Evolutionary conservation across 306 rosid genomes (phyloP).

Genomic region (Begonia peltatifolia): DNA sequence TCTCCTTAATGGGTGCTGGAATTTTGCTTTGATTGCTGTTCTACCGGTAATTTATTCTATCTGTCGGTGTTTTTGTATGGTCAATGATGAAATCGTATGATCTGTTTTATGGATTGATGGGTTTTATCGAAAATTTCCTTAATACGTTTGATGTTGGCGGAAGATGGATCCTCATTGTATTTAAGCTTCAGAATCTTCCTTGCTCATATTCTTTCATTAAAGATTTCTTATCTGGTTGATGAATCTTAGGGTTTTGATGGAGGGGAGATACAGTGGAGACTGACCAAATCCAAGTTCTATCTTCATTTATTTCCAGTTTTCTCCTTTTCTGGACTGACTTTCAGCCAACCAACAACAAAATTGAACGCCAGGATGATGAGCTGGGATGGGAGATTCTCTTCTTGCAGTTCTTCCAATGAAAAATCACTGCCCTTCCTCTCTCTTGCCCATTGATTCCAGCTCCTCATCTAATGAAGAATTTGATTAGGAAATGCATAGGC

Average conservation of each 20-base stretch:
- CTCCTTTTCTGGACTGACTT: slow-evolving; percentile 30
- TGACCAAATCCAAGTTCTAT: slow-evolving; percentile 58
- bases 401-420: slow-evolving; percentile 65
- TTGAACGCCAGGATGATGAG: slow-evolving; percentile 27
- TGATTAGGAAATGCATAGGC: slow-evolving; percentile 76
- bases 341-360: slow-evolving; percentile 39
- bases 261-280: slow-evolving; percentile 98
- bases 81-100: slow-evolving; percentile 2
- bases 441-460: slow-evolving; percentile 87
- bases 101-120: slow-evolving; percentile 34
- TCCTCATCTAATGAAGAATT: slow-evolving; percentile 85
- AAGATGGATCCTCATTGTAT: neutral
- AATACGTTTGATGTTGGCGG: too few relatives aligned
- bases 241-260: slow-evolving; percentile 88
- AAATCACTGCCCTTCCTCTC: slow-evolving; percentile 80
- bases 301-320: slow-evolving; percentile 53
- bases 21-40: neutral
- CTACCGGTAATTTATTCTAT: slow-evolving; percentile 12
- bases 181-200: neutral
- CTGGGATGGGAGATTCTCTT: slow-evolving; percentile 65
- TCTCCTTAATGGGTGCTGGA: neutral
- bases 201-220: neutral
- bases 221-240: slow-evolving; percentile 32
- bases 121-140: slow-evolving; percentile 30
- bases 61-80: slow-evolving; percentile 5